These are phyloP conservation scores for Fusarium sp. DNA, from an alignment of 2,329 filamentous ascomycete species.

Conservation along the genomic window DNA sequence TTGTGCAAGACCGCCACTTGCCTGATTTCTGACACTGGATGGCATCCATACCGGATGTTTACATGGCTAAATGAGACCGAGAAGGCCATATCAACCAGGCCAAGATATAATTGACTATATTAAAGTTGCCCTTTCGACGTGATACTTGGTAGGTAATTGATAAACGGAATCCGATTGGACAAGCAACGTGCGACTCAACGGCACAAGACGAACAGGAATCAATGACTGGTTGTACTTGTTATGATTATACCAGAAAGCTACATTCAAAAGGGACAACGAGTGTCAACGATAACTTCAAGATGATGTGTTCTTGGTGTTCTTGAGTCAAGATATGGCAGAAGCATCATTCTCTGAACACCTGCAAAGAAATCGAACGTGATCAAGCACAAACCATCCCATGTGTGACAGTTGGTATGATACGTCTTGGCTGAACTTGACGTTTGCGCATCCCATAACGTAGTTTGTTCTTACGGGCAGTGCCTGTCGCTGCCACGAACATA, in stretches of 20 bases:
- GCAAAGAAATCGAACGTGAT: neutral
- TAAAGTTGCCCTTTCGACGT: neutral
- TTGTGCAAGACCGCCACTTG: conserved; percentile 27
- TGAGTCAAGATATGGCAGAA: neutral
- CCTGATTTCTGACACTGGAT: conserved; percentile 11
- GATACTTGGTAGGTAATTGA: neutral
- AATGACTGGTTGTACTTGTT: neutral
- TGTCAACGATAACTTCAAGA: neutral
- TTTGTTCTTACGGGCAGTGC: neutral
- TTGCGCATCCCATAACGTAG: neutral
- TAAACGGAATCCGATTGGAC: neutral
- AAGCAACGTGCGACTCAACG: neutral
- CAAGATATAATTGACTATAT: neutral
- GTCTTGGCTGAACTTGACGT: neutral
- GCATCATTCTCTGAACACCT: neutral
- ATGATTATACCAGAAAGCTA: neutral
- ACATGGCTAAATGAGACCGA: neutral
- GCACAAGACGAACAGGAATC: neutral
- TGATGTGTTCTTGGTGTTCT: neutral
- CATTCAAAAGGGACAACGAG: neutral
- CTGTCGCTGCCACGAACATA: neutral
- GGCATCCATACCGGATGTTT: conserved; percentile 4
- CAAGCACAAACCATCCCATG: neutral
- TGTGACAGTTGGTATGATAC: neutral
- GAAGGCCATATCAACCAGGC: neutral